Evolutionary conservation across 108 stramenopile species (phyloP).

Genomic region (Schizochytrium sp.): DNA sequence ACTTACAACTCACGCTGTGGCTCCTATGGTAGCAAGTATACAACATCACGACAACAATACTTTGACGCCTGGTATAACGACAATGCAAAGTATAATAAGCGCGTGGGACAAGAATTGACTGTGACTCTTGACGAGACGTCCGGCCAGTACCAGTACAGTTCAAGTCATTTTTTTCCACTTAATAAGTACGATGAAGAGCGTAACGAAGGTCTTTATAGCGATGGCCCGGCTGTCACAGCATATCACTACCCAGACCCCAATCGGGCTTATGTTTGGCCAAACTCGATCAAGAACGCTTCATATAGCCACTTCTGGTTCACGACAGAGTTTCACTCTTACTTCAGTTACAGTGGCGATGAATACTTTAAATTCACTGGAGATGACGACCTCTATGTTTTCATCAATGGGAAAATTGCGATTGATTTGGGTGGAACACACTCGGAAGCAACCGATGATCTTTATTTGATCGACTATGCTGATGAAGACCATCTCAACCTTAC

Average conservation of each 20-base stretch:
- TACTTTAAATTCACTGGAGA: background rate
- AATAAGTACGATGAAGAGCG: background rate
- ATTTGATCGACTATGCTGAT: background rate
- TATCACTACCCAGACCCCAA: background rate
- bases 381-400: constrained; percentile 21
- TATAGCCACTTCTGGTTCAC: constrained; percentile 11
- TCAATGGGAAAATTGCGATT: background rate
- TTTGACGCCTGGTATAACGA: constrained; percentile 41
- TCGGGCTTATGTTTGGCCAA: background rate
- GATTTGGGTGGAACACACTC: constrained; percentile 7
- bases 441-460: background rate
- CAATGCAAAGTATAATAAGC: background rate
- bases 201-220: background rate
- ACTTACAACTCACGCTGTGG: constrained; percentile 41
- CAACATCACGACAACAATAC: background rate
- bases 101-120: background rate
- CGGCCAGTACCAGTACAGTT: background rate
- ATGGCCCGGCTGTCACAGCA: background rate
- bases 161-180: background rate
- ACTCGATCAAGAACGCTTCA: background rate
- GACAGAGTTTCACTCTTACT: constrained; percentile 50
- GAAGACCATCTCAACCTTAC: background rate
- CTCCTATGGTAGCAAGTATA: background rate
- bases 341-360: constrained; percentile 23
- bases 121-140: background rate